These are phyloP conservation scores for Dothistroma pini DNA, from an alignment of 2,329 filamentous ascomycete genomes.

Conservation along the genomic window DNA sequence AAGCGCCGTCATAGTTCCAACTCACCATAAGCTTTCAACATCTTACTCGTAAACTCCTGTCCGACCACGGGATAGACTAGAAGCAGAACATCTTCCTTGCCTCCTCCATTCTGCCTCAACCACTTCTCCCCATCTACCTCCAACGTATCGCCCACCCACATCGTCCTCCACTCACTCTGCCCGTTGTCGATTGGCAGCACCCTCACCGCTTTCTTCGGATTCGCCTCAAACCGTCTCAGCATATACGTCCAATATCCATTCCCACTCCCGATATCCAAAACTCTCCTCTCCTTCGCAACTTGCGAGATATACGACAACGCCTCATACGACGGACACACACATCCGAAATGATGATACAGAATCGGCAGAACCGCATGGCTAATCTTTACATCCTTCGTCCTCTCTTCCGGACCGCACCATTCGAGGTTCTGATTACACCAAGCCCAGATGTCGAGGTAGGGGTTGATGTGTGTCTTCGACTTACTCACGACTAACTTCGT, in stretches of 20 bases:
- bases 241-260: conserved; percentile 75
- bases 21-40: conserved; percentile 56
- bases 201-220: conserved; percentile 37
- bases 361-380: conserved; percentile 68
- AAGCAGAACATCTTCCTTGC: conserved; percentile 58
- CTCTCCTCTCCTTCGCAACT: conserved; percentile 49
- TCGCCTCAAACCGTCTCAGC: conserved; percentile 55
- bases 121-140: conserved; percentile 58
- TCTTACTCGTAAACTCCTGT: conserved; percentile 59
- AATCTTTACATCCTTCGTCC: conserved; percentile 51
- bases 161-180: conserved; percentile 63
- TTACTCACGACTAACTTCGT: conserved; percentile 36
- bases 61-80: conserved; percentile 72
- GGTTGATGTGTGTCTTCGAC: conserved; percentile 55
- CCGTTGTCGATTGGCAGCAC: conserved; percentile 64
- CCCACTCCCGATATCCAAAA: conserved; percentile 66
- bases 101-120: conserved; percentile 49
- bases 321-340: conserved; percentile 65
- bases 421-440: conserved; percentile 63
- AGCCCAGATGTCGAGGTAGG: conserved; percentile 64
- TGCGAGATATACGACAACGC: conserved; percentile 58
- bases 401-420: conserved; percentile 59
- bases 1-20: neutral
- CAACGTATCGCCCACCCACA: conserved; percentile 66
- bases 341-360: conserved; percentile 76